A percentile compares a stretch with the other conserved stretches of the same genome.
phyloP scores from a whole-genome alignment of 2,329 filamentous ascomycete genomes.

The Sarocladium strictum region DNA sequence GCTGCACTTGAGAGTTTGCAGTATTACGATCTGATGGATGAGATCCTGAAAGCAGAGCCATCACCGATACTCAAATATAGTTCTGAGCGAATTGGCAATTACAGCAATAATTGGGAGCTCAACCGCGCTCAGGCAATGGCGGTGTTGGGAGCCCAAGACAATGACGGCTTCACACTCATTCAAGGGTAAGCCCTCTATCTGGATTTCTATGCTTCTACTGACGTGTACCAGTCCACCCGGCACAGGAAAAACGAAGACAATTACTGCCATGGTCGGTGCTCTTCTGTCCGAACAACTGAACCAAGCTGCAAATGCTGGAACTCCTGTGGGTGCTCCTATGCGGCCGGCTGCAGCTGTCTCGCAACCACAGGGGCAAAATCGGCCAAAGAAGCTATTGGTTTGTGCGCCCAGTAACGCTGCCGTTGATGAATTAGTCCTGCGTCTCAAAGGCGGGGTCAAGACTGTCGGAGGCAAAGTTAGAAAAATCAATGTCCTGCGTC shows the following conservation, averaged over 20 bases:
- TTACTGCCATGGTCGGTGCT: conserved; percentile 90
- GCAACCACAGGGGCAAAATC: conserved; percentile 5
- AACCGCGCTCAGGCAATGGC: conserved; percentile 88
- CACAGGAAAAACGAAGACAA: conserved; percentile 98
- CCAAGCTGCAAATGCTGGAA: conserved; percentile 22
- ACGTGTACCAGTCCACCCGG: conserved; percentile 65
- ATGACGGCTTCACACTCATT: conserved; percentile 94
- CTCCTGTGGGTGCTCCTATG: conserved; percentile 24
- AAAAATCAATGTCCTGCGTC: conserved; percentile 79
- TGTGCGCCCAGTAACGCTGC: conserved; percentile 98
- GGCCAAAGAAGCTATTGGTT: conserved; percentile 80
- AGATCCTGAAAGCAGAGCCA: conserved; percentile 83
- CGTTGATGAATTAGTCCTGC: conserved; percentile 90
- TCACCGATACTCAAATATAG: conserved; percentile 81
- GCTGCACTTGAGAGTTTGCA: conserved; percentile 84
- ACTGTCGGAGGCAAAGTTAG: conserved; percentile 66
- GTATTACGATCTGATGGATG: conserved; percentile 93
- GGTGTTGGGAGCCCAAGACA: conserved; percentile 85
- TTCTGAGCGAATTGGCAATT: conserved; percentile 62
- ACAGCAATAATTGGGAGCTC: conserved; percentile 72
- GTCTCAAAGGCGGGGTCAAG: conserved; percentile 82
- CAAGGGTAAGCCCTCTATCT: conserved; percentile 57
- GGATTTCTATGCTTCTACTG: background rate
- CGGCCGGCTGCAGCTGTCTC: conserved; percentile 20
- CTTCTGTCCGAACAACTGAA: conserved; percentile 41